Base-by-base conservation (phyloP, 768 basidiomycete species). In the Boletus pseudopeckii region DNA sequence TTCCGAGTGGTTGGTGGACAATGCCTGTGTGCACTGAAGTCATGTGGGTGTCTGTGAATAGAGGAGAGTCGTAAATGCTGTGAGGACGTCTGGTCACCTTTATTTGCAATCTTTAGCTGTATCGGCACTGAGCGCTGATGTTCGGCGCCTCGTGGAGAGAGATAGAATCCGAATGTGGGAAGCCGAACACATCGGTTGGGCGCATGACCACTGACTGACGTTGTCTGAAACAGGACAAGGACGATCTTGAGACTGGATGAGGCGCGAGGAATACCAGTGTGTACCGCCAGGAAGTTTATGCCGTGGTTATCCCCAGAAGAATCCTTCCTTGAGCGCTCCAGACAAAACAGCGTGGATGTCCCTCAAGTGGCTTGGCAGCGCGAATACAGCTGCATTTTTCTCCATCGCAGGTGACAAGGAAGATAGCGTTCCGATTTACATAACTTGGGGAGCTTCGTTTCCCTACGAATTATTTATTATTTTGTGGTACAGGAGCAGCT, bases 1-100 rank as follows among this genome's bases (percentile, higher is more conserved):
- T 48, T 37, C 69, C 68, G 11, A 41, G 50, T 3, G 63, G 59
- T 39, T 65, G 67, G 54, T 75, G 64, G 8, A 65, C 63, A 24
- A 76, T 71, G 30, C 75, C 75, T 28, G 57, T 4, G 33, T 39
- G 52, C 5, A 42, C 30, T 17, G 57, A 53, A 34, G 59, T 4
- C 66, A 69, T 68, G 46, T 2, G 1, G 15, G 55, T n/a, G 37
- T 24, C 28, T n/a, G 42, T 22, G 42, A 37, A 15, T 3, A 22
- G 45, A 39, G 40, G 48, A 45, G 37, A 20, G 5, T n/a, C 2
- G 42, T 5, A 5, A 26, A 14, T 55, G 48, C 64, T 64, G 58
- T 54, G 40, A 0, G 32, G 26, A 52, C 5, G 17, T 6, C 28
- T 18, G 22, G 40, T 28, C 36, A 10, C 45, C 22, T 60, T 64